Conservation (phyloP, 1,139 yeast species). For the Komagataea norvegica region DNA sequence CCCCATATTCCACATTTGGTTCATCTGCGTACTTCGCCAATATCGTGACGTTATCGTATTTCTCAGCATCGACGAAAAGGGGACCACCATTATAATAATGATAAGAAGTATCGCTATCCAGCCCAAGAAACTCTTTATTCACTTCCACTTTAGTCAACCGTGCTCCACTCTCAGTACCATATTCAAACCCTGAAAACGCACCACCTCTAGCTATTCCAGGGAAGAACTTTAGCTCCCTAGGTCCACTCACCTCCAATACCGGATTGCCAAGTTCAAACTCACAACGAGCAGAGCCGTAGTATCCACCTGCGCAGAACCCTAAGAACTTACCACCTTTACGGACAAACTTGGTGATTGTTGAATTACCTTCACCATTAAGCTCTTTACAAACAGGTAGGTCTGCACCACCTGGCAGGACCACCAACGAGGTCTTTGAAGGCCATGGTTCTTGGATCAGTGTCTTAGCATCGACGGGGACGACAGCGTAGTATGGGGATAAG, state of each 20-base stretch:
- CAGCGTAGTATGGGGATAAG: conserved; percentile 88
- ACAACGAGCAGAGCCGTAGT: conserved; percentile 67
- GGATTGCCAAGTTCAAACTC: conserved; percentile 81
- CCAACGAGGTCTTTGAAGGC: conserved; percentile 69
- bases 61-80: conserved; percentile 69
- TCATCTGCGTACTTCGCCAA: conserved; percentile 59
- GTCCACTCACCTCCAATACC: conserved; percentile 73
- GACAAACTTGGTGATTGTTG: conserved; percentile 58
- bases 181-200: conserved; percentile 74
- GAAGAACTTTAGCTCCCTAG: conserved; percentile 73
- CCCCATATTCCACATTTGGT: conserved; percentile 41
- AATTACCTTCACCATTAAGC: conserved; percentile 67
- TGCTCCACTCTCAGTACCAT: conserved; percentile 74
- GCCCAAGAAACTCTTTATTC: conserved; percentile 27
- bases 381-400: conserved; percentile 73
- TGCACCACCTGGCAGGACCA: conserved; percentile 96
- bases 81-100: conserved; percentile 86
- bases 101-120: conserved; percentile 28
- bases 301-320: conserved; percentile 97
- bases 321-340: conserved; percentile 71
- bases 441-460: conserved; percentile 81
- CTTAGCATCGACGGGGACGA: conserved; percentile 59
- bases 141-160: conserved; percentile 49
- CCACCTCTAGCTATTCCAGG: conserved; percentile 84
- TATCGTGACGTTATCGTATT: conserved; percentile 55